phyloP scores from a whole-genome alignment of 2,329 filamentous ascomycete species.

The Penicillium griseofulvum region DNA sequence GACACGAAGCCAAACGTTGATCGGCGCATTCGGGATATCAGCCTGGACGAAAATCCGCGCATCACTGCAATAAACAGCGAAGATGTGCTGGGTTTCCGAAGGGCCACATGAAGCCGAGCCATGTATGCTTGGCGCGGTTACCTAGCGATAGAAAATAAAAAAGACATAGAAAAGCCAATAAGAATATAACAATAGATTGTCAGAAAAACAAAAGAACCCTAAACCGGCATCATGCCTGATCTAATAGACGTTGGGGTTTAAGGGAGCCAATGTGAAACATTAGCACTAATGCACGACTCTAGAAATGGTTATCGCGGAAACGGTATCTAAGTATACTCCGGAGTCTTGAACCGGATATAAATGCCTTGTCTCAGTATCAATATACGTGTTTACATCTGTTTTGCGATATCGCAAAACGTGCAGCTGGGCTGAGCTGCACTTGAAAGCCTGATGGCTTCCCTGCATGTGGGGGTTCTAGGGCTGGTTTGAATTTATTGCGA shows the following conservation, averaged over 20 bases:
- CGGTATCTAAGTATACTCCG: background rate
- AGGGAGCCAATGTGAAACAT: slow-evolving; percentile 10
- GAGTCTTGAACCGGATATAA: background rate
- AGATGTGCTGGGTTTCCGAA: background rate
- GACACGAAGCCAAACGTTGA: background rate
- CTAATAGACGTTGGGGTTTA: background rate
- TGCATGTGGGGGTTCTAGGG: slow-evolving; percentile 1
- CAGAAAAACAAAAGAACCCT: background rate
- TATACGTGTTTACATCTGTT: background rate
- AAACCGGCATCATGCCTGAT: slow-evolving; percentile 2
- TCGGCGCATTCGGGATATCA: background rate
- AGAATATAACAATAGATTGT: background rate
- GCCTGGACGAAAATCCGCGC: background rate
- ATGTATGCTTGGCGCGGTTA: background rate
- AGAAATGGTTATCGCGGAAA: slow-evolving; percentile 4
- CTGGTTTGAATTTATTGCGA: background rate
- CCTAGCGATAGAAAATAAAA: background rate
- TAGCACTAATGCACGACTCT: slow-evolving; percentile 11
- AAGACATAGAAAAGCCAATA: background rate
- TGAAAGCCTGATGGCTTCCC: background rate
- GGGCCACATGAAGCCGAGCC: background rate
- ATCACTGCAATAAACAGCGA: background rate
- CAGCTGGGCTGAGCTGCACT: background rate
- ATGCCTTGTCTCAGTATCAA: background rate
- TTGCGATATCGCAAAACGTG: background rate